Conservation (phyloP, 2,329 filamentous ascomycete species). For the Ophiostoma piceae region DNA sequence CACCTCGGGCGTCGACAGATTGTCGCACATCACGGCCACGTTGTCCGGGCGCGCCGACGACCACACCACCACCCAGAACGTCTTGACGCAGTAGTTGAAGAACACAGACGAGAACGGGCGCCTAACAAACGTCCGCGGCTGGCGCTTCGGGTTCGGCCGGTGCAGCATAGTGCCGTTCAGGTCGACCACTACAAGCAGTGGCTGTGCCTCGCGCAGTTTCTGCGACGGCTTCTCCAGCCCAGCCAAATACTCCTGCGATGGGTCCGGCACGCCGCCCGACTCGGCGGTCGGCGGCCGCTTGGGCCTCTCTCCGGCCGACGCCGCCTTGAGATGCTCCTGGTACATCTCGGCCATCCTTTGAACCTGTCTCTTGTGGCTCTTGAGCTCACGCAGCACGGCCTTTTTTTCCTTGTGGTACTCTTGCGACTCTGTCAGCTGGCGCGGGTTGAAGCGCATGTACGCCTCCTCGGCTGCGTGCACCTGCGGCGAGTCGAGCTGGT, state of each 20-base stretch:
- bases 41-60: constrained; percentile 75
- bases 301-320: neutral
- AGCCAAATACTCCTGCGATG: constrained; percentile 56
- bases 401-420: neutral
- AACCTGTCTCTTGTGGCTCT: neutral
- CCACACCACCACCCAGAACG: constrained; percentile 83
- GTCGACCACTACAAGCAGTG: constrained; percentile 79
- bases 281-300: constrained; percentile 2
- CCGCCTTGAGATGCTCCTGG: neutral
- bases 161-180: constrained; percentile 86
- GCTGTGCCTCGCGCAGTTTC: constrained; percentile 46
- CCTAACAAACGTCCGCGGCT: constrained; percentile 51
- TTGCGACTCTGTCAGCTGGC: constrained; percentile 1
- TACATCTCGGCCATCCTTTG: neutral
- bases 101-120: constrained; percentile 67
- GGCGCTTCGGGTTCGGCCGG: constrained; percentile 51
- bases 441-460: neutral
- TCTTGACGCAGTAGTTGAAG: constrained; percentile 65
- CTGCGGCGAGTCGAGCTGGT: constrained; percentile 1
- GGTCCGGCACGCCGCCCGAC: constrained; percentile 55
- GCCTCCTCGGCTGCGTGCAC: constrained; percentile 11
- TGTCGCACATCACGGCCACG: constrained; percentile 60
- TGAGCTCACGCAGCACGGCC: neutral
- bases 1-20: constrained; percentile 39
- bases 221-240: constrained; percentile 38